A percentile compares a stretch with the other conserved stretches of the same genome.
Evolutionary conservation across 1,284 basidiomycete genomes (phyloP).

Genomic region (Ustilago vetiveriae): DNA sequence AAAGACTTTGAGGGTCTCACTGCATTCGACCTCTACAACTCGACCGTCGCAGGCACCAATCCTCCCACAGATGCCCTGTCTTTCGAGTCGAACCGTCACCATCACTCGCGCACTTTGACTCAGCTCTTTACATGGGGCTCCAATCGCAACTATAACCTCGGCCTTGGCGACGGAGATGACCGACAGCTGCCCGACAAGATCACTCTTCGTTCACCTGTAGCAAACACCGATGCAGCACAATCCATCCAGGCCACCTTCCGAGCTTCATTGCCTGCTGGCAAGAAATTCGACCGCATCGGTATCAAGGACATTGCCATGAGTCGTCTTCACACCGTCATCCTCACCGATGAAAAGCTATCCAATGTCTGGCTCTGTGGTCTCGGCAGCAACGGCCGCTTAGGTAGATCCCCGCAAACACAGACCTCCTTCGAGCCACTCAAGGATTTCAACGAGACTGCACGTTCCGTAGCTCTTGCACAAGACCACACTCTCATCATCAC

Average conservation of each 20-base stretch:
- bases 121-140: slow-evolving; percentile 90
- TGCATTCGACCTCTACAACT: slow-evolving; percentile 90
- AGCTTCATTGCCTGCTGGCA: slow-evolving; percentile 39
- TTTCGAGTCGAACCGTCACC: slow-evolving; percentile 17
- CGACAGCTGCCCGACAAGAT: slow-evolving; percentile 83
- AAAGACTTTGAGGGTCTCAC: slow-evolving; percentile 92
- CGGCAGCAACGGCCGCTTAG: slow-evolving; percentile 70
- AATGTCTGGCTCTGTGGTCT: slow-evolving; percentile 65
- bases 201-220: slow-evolving; percentile 68
- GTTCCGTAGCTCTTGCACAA: slow-evolving; percentile 80
- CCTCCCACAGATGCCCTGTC: slow-evolving; percentile 39
- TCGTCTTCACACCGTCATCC: slow-evolving; percentile 59
- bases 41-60: slow-evolving; percentile 62
- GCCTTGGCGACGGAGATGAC: slow-evolving; percentile 82
- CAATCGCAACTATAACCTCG: slow-evolving; percentile 77
- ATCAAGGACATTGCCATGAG: slow-evolving; percentile 62
- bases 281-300: slow-evolving; percentile 54
- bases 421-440: slow-evolving; percentile 76
- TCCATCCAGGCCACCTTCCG: slow-evolving; percentile 17
- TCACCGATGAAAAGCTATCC: slow-evolving; percentile 57
- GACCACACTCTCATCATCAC: slow-evolving; percentile 93
- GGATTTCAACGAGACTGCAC: slow-evolving; percentile 71
- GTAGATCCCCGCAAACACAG: slow-evolving; percentile 81
- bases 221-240: slow-evolving; percentile 2
- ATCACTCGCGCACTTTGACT: slow-evolving; percentile 34